Percentiles rank a stretch among this genome's conserved stretches.
These are phyloP conservation scores for Ailanthus altissimus DNA, from an alignment of 345 rosid genomes.

Conservation along the genomic window DNA sequence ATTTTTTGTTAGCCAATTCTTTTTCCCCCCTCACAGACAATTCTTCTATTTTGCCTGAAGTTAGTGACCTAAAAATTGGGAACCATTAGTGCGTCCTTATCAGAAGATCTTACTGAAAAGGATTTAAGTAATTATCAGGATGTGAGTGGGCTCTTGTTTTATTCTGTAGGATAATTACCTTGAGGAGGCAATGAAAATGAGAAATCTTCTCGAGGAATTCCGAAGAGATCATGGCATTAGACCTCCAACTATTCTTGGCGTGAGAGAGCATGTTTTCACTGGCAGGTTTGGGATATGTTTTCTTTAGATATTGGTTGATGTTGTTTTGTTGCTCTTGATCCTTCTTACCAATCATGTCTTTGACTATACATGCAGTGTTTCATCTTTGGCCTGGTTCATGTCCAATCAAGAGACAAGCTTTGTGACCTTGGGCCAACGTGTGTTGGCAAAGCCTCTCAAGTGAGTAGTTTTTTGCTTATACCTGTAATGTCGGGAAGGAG, in stretches of 20 bases:
- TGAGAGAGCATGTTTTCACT: constrained; percentile 90
- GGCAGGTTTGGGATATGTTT: constrained; percentile 67
- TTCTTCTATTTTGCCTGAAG: too few relatives aligned
- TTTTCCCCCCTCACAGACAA: too few relatives aligned
- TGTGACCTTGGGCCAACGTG: constrained; percentile 96
- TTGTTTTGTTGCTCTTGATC: constrained; percentile 16
- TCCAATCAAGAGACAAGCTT: constrained; percentile 99
- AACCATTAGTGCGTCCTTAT: background rate
- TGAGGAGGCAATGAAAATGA: constrained; percentile 97
- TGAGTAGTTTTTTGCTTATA: constrained; percentile 40
- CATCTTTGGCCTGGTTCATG: constrained; percentile 98
- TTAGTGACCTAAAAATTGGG: background rate
- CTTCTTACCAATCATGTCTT: constrained; percentile 25
- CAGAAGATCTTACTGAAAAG: background rate
- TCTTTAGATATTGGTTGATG: constrained; percentile 6
- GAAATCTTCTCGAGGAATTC: constrained; percentile 97
- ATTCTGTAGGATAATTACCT: constrained; percentile 82
- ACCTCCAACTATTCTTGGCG: constrained; percentile 94
- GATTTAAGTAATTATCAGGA: background rate
- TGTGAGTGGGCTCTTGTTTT: constrained; percentile 17
- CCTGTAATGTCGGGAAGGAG: background rate
- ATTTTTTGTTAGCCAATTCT: too few relatives aligned
- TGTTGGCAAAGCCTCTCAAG: constrained; percentile 89
- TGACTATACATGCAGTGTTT: constrained; percentile 70
- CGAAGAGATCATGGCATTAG: constrained; percentile 90